Conservation (phyloP, 2,329 filamentous ascomycete species). For the Calonectria multiphialidica region DNA sequence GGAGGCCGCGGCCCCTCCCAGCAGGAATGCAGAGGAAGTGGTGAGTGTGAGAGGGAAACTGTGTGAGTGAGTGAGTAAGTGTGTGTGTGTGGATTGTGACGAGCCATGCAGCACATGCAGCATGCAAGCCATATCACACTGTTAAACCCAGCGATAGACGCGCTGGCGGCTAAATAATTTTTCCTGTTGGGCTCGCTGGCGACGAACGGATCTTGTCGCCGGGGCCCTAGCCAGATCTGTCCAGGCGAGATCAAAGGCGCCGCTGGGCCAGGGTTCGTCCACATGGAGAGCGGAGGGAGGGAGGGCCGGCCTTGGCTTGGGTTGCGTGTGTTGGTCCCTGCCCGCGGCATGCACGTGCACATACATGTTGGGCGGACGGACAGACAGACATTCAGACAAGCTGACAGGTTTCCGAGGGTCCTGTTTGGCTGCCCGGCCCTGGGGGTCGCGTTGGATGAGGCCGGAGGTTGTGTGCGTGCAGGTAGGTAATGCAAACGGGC, state of each 20-base stretch:
- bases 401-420: not conserved
- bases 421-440: not conserved
- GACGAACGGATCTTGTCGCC: not conserved
- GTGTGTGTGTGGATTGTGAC: conserved; percentile 12
- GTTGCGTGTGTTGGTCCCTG: not conserved
- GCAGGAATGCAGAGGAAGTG: not conserved
- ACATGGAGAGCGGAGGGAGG: not conserved
- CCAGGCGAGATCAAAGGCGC: conserved; percentile 1
- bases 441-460: not conserved
- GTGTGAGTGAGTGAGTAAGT: not conserved
- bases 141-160: conserved; percentile 9
- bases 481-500: not conserved
- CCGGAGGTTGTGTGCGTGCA: not conserved
- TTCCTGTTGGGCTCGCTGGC: conserved; percentile 1
- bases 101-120: conserved; percentile 1
- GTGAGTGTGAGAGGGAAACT: conserved; percentile 4
- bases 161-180: conserved; percentile 14
- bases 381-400: not conserved
- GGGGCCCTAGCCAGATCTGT: conserved; percentile 10
- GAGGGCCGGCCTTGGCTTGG: not conserved
- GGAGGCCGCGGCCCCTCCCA: not conserved
- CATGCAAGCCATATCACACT: conserved; percentile 20
- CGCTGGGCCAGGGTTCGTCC: not conserved
- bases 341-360: not conserved
- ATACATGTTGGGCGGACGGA: not conserved